Percentiles rank a stretch among this genome's conserved stretches.
phyloP scores from a whole-genome alignment of 352 stramenopile genomes.

The Pythium rishiriense region DNA sequence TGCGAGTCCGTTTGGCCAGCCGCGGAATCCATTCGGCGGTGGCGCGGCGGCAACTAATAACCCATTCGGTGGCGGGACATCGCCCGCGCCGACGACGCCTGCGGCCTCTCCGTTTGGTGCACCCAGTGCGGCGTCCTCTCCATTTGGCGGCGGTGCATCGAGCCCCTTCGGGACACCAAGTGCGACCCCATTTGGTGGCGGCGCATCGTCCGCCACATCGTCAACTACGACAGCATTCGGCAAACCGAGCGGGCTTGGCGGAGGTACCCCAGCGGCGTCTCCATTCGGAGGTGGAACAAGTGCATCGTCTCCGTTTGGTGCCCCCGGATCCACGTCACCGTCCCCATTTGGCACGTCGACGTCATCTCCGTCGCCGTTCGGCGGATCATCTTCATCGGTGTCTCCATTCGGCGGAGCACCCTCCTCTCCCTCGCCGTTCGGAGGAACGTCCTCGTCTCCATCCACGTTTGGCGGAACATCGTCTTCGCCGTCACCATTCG shows the following conservation, averaged over 20 bases:
- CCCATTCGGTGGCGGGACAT: conserved; percentile 10
- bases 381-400: background rate
- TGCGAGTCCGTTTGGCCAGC: too few relatives aligned
- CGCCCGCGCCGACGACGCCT: background rate
- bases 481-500: background rate
- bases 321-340: background rate
- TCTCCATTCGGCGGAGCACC: conserved; percentile 11
- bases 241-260: conserved; percentile 8
- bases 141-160: conserved; percentile 3
- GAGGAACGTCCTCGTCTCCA: background rate
- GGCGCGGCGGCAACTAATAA: background rate
- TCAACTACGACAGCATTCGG: conserved; percentile 16
- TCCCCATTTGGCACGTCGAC: background rate
- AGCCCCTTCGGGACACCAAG: conserved; percentile 21
- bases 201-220: background rate
- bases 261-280: background rate
- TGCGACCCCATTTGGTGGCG: conserved; percentile 20
- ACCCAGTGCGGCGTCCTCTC: background rate
- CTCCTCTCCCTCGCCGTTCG: conserved; percentile 8
- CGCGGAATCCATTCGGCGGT: conserved; percentile 14
- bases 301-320: conserved; percentile 19
- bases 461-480: conserved; percentile 1
- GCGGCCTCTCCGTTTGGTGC: conserved; percentile 9
- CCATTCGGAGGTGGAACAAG: conserved; percentile 9
- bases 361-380: conserved; percentile 12